Evolutionary conservation across 2,329 filamentous ascomycete genomes (phyloP), one percentile per base, ranked within the genome.

Genomic region (Alternaria sp.): DNA sequence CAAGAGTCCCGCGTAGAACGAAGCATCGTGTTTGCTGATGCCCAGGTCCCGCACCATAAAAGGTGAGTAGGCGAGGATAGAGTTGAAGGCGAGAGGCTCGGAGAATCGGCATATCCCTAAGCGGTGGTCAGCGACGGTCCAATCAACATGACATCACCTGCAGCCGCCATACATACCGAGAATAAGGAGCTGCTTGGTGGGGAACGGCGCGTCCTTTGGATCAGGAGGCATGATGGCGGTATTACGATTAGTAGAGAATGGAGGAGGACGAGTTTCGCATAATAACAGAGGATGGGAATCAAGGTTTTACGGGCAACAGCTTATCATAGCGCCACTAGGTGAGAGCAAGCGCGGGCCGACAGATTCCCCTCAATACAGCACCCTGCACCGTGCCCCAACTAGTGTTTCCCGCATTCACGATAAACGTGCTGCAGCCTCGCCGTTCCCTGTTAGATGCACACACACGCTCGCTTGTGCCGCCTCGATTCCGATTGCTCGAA

Each of bases 11-110:
- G 93, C 91, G 79, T 96, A 97, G 83, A 97, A 95, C 1, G 93
- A 94, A 46, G 93, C 78, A 71, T 81, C 75, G 52, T 70, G 71
- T 50, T 74, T 67, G 66, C 67, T 61, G 52, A 76, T 77, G 44
- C 78, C 77, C 44, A 85, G 69, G 53, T 81, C 77, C 62, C 77
- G 69, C 21, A 80, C 78, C 72, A 81, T 79, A 54, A 74, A 67
- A 60, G 71, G 78, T 58, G 77, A 78, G 67, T 97, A 97, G 30
- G 94, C 94, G 73, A 96, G 96, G 82, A 97, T 97, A 77, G 93
- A 96, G 13, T 94, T 97, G 74, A 97, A 88, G 47, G 94, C 94
- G 74, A 97, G 93, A 28, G 94, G 94, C 81, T 97, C 94, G 59
- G 93, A 93, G 69, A 97, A 88, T 73, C 94, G 93, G 76, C 96